These are phyloP conservation scores for Rhizopogon vesiculosus DNA, from an alignment of 768 basidiomycete genomes.

Conservation along the genomic window DNA sequence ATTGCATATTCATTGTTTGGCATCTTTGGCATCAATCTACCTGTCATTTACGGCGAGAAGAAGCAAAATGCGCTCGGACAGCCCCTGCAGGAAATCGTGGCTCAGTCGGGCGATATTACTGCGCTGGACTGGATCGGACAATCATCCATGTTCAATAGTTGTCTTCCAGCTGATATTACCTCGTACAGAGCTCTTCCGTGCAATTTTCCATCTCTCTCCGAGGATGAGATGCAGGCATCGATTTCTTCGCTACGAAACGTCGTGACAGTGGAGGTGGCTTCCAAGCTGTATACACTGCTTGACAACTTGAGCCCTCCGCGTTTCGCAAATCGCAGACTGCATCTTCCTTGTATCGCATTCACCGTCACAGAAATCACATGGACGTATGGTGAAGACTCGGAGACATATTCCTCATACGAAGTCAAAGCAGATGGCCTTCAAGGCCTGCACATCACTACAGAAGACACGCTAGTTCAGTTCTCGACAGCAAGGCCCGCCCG, in stretches of 20 bases:
- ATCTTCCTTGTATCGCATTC: background rate
- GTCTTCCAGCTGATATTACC: background rate
- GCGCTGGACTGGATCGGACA: background rate
- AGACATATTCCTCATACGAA: too few species aligned
- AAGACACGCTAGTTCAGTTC: background rate
- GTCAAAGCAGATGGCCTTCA: too few species aligned
- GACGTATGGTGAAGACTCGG: too few species aligned
- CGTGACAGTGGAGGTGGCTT: background rate
- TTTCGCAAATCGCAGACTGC: background rate
- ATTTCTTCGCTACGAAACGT: background rate
- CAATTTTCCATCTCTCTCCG: background rate
- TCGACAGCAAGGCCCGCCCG: background rate
- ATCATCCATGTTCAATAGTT: background rate
- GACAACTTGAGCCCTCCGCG: background rate
- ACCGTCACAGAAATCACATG: too few species aligned
- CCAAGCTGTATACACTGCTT: background rate
- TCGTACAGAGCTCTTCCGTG: background rate
- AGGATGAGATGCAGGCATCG: background rate
- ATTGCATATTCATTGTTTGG: conserved; percentile 8
- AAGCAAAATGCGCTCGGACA: background rate
- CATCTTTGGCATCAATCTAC: conserved; percentile 1
- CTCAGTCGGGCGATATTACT: background rate
- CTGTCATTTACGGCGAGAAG: conserved; percentile 8
- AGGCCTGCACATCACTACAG: background rate
- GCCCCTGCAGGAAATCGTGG: background rate